A percentile compares a stretch with the other conserved stretches of the same genome.
Conservation (phyloP, 345 rosid species). For the Clausena lansium region DNA sequence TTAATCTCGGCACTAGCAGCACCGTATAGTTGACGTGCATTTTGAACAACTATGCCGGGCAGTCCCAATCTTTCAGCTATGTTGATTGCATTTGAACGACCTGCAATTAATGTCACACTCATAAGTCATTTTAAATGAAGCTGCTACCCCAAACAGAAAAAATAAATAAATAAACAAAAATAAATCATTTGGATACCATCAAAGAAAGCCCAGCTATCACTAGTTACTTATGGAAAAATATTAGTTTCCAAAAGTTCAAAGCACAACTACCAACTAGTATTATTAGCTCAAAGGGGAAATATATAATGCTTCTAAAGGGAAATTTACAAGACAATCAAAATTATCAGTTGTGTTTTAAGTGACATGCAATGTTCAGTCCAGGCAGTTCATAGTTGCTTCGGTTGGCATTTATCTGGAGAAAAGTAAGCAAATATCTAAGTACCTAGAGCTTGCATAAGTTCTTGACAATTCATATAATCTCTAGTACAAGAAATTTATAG, state of each 20-base stretch:
- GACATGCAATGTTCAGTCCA: neutral
- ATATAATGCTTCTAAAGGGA: neutral
- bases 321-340: neutral
- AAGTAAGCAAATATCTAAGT: neutral
- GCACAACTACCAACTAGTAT: neutral
- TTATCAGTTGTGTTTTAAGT: neutral
- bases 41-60: slow-evolving; percentile 41
- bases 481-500: neutral
- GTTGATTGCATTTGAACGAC: slow-evolving; percentile 90
- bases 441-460: neutral
- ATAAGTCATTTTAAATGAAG: neutral
- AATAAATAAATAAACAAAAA: neutral
- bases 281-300: neutral
- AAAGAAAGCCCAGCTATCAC: neutral
- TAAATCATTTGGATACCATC: neutral
- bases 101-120: slow-evolving; percentile 31
- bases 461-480: no score
- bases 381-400: neutral
- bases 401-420: neutral
- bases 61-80: slow-evolving; percentile 86
- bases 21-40: slow-evolving; percentile 70
- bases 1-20: slow-evolving; percentile 86
- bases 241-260: slow-evolving; percentile 2
- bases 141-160: neutral
- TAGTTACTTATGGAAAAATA: neutral